Percentiles rank a stretch among this genome's conserved stretches.
Conservation (phyloP, 2,329 filamentous ascomycete genomes). For the Raffaelea arxii region DNA sequence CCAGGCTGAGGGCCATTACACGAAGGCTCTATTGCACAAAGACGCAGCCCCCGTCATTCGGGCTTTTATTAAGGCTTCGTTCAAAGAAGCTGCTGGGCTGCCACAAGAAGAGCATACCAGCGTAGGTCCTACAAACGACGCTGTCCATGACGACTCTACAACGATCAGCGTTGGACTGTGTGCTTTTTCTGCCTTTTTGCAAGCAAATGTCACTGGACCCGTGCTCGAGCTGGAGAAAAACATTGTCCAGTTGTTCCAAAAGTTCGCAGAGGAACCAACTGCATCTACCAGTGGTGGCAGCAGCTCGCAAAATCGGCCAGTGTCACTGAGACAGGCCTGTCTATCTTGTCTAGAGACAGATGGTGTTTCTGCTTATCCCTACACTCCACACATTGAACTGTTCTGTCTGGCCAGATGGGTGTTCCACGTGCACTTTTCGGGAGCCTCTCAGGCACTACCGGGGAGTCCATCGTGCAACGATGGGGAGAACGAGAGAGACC, state of each 20-base stretch:
- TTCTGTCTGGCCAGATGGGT: conserved; percentile 58
- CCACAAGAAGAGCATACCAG: background rate
- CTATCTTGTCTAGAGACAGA: conserved; percentile 66
- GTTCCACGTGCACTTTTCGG: background rate
- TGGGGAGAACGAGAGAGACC: conserved; percentile 20
- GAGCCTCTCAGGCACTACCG: background rate
- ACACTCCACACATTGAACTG: conserved; percentile 76
- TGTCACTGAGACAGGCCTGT: conserved; percentile 43
- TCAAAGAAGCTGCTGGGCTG: background rate
- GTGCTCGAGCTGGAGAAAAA: conserved; percentile 40
- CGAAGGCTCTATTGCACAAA: conserved; percentile 3
- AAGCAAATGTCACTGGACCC: conserved; percentile 81
- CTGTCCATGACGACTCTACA: background rate
- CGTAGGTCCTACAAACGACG: too few relatives aligned
- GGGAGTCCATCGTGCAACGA: background rate
- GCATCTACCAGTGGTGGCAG: background rate
- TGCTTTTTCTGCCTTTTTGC: conserved; percentile 68
- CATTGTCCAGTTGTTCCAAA: conserved; percentile 26
- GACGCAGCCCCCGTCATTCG: background rate
- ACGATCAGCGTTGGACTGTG: conserved; percentile 48
- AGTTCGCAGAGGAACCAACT: background rate
- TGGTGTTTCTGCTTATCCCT: conserved; percentile 74
- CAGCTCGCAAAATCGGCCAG: conserved; percentile 21
- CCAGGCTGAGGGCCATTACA: conserved; percentile 7
- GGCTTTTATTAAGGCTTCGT: conserved; percentile 6